A percentile compares a stretch with the other conserved stretches of the same genome.
Conservation (phyloP, 75 land plant species). For the Sequoia sempervirens region DNA sequence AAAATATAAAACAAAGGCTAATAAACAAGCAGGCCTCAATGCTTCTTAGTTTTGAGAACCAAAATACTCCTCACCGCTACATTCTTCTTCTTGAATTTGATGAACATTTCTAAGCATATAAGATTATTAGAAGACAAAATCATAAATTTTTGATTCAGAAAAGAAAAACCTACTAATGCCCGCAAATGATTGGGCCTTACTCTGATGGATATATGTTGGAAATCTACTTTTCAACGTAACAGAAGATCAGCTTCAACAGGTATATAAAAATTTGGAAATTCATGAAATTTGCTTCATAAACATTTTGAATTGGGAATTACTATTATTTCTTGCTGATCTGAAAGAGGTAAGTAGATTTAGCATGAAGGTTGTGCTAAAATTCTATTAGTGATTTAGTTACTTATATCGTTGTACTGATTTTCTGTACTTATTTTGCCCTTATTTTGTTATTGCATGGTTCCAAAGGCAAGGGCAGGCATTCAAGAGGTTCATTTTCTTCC, state of each 20-base stretch:
- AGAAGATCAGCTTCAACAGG: no score
- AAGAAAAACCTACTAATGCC: no score
- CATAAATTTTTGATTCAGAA: no score
- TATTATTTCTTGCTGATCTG: conserved; percentile 57
- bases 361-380: neutral
- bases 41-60: neutral
- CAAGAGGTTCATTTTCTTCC: no score
- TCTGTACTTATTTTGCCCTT: neutral
- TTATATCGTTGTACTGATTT: neutral
- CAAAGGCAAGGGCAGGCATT: neutral
- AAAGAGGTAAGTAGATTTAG: conserved; percentile 53
- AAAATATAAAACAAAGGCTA: neutral
- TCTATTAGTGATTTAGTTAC: neutral
- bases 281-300: no score
- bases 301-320: no score
- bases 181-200: no score
- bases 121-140: neutral
- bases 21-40: neutral
- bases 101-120: neutral
- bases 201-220: no score
- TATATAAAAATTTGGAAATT: no score
- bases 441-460: neutral
- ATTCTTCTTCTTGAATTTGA: neutral
- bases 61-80: neutral
- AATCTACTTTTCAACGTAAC: no score